phyloP scores from a whole-genome alignment of 768 basidiomycete genomes.

The Suillus weaverae region DNA sequence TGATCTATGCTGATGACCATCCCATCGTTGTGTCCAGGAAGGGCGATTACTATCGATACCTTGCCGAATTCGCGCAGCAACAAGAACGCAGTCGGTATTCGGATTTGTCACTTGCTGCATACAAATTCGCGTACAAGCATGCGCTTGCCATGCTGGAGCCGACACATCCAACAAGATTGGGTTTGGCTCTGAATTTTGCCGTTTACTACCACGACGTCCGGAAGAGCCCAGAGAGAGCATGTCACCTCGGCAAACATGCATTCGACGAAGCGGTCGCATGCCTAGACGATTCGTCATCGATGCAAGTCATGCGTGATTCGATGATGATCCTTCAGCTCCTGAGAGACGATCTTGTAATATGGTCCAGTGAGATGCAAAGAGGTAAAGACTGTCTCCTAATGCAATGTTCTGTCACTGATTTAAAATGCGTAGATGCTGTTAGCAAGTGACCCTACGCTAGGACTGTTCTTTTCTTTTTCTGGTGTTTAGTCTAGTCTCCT shows the following conservation, averaged over 20 bases:
- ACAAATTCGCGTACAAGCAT: conserved; percentile 85
- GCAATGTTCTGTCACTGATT: neutral
- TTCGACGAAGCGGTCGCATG: conserved; percentile 87
- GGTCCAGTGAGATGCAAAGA: conserved; percentile 73
- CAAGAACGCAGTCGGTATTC: conserved; percentile 68
- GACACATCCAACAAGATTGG: conserved; percentile 84
- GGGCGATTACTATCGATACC: conserved; percentile 90
- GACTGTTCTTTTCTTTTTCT: neutral
- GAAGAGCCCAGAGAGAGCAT: conserved; percentile 82
- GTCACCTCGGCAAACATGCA: conserved; percentile 87
- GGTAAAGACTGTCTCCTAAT: conserved; percentile 22
- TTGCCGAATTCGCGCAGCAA: conserved; percentile 80
- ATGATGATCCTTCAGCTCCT: conserved; percentile 82
- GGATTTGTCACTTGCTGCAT: conserved; percentile 76
- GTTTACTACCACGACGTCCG: conserved; percentile 90
- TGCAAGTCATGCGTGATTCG: conserved; percentile 62
- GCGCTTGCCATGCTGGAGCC: conserved; percentile 71
- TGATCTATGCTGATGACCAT: conserved; percentile 13
- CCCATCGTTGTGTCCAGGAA: conserved; percentile 47
- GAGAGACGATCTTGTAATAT: conserved; percentile 82
- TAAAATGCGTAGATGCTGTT: neutral
- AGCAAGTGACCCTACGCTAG: neutral
- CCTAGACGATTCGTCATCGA: conserved; percentile 44
- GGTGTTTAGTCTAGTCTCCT: conserved; percentile 1
- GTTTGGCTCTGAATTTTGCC: conserved; percentile 89